A percentile compares a stretch with the other conserved stretches of the same genome.
Evolutionary conservation across 1,284 basidiomycete genomes (phyloP).

Genomic region (Chiua sp.): DNA sequence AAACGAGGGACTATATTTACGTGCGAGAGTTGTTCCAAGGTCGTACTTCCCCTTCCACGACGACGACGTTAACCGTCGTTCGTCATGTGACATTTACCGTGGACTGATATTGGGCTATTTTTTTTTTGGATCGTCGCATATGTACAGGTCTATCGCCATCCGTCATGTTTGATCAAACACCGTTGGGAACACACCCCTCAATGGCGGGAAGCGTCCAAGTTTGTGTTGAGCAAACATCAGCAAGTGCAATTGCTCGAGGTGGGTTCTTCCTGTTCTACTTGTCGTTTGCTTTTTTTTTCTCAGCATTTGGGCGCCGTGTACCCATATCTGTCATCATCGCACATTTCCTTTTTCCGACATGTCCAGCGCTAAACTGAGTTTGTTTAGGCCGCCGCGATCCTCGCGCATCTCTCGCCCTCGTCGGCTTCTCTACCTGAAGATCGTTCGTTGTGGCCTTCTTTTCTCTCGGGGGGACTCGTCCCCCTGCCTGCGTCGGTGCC

Average conservation of each 20-base stretch:
- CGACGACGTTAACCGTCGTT: neutral
- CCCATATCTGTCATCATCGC: no score
- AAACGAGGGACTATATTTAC: constrained; percentile 87
- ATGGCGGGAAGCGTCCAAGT: constrained; percentile 96
- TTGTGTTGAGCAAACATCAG: constrained; percentile 95
- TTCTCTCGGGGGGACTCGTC: constrained; percentile 71
- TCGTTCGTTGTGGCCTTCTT: constrained; percentile 85
- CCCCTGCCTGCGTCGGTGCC: constrained; percentile 52
- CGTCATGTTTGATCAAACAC: constrained; percentile 94
- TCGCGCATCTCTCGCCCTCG: constrained; percentile 79
- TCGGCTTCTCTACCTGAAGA: constrained; percentile 89
- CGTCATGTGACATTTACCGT: neutral
- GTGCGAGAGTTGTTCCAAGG: constrained; percentile 94
- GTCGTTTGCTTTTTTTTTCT: neutral
- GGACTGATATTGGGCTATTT: neutral
- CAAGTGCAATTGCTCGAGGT: constrained; percentile 97
- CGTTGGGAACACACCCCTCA: constrained; percentile 98
- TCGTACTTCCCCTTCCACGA: constrained; percentile 32
- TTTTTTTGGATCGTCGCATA: neutral
- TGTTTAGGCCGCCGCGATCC: constrained; percentile 87
- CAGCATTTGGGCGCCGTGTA: no score
- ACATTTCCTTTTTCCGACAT: neutral
- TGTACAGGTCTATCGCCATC: constrained; percentile 87
- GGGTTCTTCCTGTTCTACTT: constrained; percentile 22
- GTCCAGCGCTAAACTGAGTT: constrained; percentile 8